These are phyloP conservation scores for Debaryomyces subglobosus DNA, from an alignment of 1,139 yeast species.

Conservation along the genomic window DNA sequence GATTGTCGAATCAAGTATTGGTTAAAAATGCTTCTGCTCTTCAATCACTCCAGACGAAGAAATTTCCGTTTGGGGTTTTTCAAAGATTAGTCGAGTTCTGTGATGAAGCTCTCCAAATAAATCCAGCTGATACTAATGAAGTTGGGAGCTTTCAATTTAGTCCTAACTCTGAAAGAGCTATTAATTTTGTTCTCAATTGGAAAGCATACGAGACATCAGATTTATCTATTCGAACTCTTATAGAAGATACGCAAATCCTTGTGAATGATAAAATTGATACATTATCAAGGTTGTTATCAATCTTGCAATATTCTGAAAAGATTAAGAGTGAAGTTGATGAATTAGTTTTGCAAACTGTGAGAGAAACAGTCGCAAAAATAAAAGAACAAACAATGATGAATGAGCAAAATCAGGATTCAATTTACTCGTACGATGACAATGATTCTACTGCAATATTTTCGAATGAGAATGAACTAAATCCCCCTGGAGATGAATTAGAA, in stretches of 20 bases:
- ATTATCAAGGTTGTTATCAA: constrained; percentile 73
- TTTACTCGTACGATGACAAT: constrained; percentile 1
- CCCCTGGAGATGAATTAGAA: background rate
- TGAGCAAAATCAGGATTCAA: constrained; percentile 15
- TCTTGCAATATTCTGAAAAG: constrained; percentile 76
- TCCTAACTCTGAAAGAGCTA: constrained; percentile 71
- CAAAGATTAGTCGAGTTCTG: constrained; percentile 68
- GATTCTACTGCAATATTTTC: background rate
- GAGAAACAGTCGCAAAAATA: constrained; percentile 61
- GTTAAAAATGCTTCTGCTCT: constrained; percentile 28
- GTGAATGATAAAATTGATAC: constrained; percentile 73
- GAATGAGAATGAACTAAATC: background rate
- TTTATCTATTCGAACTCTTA: constrained; percentile 61
- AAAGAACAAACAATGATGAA: constrained; percentile 41
- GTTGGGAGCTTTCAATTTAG: constrained; percentile 50
- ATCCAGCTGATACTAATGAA: constrained; percentile 54
- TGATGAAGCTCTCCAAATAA: constrained; percentile 74
- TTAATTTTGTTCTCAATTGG: constrained; percentile 58
- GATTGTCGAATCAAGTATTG: constrained; percentile 26
- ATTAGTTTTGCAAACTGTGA: constrained; percentile 66
- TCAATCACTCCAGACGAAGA: constrained; percentile 32
- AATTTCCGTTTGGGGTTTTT: constrained; percentile 69
- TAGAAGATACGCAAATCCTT: constrained; percentile 67
- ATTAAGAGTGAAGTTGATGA: constrained; percentile 81
- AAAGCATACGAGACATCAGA: constrained; percentile 61